phyloP scores from a whole-genome alignment of 129 eudicot species.

The Escallonia herrerae region DNA sequence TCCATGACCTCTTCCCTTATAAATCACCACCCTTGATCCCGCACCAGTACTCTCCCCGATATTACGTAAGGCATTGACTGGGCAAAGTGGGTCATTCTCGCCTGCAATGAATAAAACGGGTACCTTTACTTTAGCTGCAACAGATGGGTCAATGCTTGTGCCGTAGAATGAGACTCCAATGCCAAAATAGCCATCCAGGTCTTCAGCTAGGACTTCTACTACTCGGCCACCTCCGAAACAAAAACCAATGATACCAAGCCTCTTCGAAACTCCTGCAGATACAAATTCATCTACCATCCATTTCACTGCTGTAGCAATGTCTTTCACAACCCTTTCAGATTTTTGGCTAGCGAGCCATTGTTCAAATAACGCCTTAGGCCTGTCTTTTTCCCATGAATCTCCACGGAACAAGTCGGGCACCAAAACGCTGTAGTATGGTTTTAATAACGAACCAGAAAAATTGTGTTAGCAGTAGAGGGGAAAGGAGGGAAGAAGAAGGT shows the following conservation, averaged over 20 bases:
- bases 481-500: too few species aligned
- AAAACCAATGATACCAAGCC: conserved; percentile 79
- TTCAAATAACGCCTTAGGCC: conserved; percentile 37
- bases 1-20: conserved; percentile 81
- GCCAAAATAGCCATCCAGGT: conserved; percentile 45
- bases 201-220: conserved; percentile 58
- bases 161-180: conserved; percentile 83
- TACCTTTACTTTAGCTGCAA: conserved; percentile 45
- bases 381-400: conserved; percentile 72
- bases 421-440: conserved; percentile 47
- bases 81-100: conserved; percentile 67
- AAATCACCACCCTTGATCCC: conserved; percentile 47
- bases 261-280: conserved; percentile 61
- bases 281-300: conserved; percentile 77
- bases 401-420: conserved; percentile 82
- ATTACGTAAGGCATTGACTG: conserved; percentile 39
- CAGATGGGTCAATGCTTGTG: conserved; percentile 53
- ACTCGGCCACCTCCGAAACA: conserved; percentile 81
- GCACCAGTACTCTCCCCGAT: conserved; percentile 26
- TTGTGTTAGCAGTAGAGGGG: not conserved
- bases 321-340: conserved; percentile 28
- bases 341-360: conserved; percentile 56
- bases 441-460: not conserved
- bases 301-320: conserved; percentile 43
- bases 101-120: conserved; percentile 62